Evolutionary conservation across 768 basidiomycete genomes (phyloP).

Genomic region (Amanita exitialis): DNA sequence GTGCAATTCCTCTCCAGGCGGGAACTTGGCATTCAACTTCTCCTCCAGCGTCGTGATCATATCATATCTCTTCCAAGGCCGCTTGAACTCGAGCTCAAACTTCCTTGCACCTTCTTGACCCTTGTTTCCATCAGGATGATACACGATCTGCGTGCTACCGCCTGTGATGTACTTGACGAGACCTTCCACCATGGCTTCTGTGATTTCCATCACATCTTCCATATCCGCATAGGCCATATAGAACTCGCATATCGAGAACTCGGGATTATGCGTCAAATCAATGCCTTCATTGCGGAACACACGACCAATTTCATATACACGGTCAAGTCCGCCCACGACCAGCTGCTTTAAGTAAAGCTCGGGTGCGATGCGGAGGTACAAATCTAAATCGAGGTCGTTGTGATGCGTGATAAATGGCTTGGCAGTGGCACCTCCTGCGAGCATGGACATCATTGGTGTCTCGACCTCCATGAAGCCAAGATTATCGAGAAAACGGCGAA

Average conservation of each 20-base stretch:
- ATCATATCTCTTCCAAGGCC: conserved; percentile 97
- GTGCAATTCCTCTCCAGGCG: conserved; percentile 83
- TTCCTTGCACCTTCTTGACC: conserved; percentile 50
- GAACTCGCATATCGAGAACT: conserved; percentile 99
- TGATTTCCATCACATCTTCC: conserved; percentile 97
- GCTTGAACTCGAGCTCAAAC: conserved; percentile 76
- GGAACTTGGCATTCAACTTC: conserved; percentile 88
- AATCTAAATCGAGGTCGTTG: conserved; percentile 93
- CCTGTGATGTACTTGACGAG: conserved; percentile 81
- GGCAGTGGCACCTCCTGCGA: conserved; percentile 95
- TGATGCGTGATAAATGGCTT: conserved; percentile 99
- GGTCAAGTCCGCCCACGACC: conserved; percentile 92
- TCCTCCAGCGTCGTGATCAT: conserved; percentile 97
- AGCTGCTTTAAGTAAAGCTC: conserved; percentile 98
- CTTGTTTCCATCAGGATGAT: conserved; percentile 93
- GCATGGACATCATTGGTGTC: conserved; percentile 95
- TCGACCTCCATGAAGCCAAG: conserved; percentile 98
- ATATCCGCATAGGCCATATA: conserved; percentile 99
- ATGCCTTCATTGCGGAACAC: conserved; percentile 99
- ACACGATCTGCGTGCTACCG: conserved; percentile 70
- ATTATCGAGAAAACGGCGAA: conserved; percentile 82
- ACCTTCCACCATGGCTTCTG: conserved; percentile 83
- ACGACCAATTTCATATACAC: conserved; percentile 97
- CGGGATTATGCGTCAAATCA: conserved; percentile 98
- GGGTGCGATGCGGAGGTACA: conserved; percentile 95